A percentile compares a stretch with the other conserved stretches of the same genome.
Conservation (phyloP, 169 alveolate species). For the Eimeria necatrix region DNA sequence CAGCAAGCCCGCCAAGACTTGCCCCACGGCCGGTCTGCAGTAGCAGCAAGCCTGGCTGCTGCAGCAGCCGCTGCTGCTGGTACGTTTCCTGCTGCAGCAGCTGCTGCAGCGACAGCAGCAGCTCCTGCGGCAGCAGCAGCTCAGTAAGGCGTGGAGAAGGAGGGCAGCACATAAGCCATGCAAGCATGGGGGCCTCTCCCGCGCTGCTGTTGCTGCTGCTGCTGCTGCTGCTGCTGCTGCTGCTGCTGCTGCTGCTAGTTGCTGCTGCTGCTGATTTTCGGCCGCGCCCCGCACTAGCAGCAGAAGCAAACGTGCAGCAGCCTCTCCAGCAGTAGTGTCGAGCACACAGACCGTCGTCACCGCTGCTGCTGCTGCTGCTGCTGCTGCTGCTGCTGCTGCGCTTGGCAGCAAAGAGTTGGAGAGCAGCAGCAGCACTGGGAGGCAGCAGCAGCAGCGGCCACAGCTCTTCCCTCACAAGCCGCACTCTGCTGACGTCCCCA, state of each 20-base stretch:
- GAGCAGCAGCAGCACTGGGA: slow-evolving; percentile 8
- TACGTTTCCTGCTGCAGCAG: slow-evolving; percentile 58
- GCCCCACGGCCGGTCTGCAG: neutral
- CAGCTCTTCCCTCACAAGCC: slow-evolving; percentile 1
- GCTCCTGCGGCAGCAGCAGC: slow-evolving; percentile 48
- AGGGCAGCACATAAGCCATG: slow-evolving; percentile 54
- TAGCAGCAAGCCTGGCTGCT: slow-evolving; percentile 13
- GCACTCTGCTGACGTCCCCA: slow-evolving; percentile 49
- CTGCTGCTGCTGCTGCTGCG: slow-evolving; percentile 24
- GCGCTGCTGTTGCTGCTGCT: slow-evolving; percentile 14
- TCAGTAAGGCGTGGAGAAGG: neutral
- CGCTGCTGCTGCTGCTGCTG: slow-evolving; percentile 38
- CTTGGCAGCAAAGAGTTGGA: neutral
- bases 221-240: slow-evolving; percentile 52
- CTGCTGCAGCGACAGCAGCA: slow-evolving; percentile 63
- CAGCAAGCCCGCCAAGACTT: no score
- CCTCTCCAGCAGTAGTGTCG: slow-evolving; percentile 24
- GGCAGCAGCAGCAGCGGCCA: slow-evolving; percentile 56
- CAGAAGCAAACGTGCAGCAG: slow-evolving; percentile 26
- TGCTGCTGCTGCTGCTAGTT: slow-evolving; percentile 50
- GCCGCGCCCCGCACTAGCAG: neutral
- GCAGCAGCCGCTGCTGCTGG: slow-evolving; percentile 38
- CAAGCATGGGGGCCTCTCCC: slow-evolving; percentile 29
- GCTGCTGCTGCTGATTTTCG: neutral
- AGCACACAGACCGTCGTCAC: neutral